Evolutionary conservation across 108 stramenopile genomes (phyloP).

Genomic region (Cyclotella cryptica): DNA sequence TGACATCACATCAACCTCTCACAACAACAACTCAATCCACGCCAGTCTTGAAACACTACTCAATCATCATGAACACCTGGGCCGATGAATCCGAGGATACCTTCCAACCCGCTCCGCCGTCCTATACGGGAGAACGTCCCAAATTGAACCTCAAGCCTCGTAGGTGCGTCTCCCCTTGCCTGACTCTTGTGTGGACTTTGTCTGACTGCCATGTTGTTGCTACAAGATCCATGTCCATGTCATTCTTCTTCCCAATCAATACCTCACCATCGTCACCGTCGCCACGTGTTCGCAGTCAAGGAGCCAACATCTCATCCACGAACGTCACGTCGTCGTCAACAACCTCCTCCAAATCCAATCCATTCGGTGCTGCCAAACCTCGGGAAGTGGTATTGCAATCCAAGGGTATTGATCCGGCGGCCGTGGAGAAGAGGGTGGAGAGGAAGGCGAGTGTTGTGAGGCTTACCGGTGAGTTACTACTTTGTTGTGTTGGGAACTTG

Average conservation of each 20-base stretch:
- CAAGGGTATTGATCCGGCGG: constrained; percentile 61
- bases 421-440: constrained; percentile 53
- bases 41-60: too few relatives aligned
- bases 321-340: too few relatives aligned
- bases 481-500: background rate
- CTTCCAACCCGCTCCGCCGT: background rate
- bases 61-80: constrained; percentile 50
- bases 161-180: background rate
- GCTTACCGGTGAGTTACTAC: constrained; percentile 55
- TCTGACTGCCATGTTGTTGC: background rate
- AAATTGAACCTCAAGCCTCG: constrained; percentile 55
- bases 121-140: constrained; percentile 38
- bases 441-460: constrained; percentile 52
- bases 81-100: constrained; percentile 52
- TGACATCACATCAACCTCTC: too few relatives aligned
- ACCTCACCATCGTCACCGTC: constrained; percentile 11
- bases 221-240: background rate
- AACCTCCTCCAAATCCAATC: constrained; percentile 49
- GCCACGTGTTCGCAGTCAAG: background rate
- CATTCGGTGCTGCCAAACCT: constrained; percentile 61
- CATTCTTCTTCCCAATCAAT: background rate
- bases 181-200: background rate
- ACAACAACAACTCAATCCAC: too few relatives aligned
- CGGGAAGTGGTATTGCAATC: constrained; percentile 56
- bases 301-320: background rate